Evolutionary conservation across 2,329 filamentous ascomycete genomes (phyloP).

Genomic region (Metarhizium brunneum): DNA sequence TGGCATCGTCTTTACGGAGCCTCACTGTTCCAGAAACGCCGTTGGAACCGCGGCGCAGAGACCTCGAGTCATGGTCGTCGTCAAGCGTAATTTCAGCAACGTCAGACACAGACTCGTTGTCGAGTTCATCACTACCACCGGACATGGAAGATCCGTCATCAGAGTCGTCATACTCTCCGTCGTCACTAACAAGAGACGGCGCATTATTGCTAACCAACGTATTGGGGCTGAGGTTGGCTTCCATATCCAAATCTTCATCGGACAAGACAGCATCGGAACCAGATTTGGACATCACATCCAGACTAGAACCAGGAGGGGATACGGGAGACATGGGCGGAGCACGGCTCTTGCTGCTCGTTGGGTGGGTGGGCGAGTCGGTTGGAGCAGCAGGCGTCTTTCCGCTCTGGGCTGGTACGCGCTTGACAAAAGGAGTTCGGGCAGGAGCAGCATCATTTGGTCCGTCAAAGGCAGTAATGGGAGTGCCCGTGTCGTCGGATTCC

Average conservation of each 20-base stretch:
- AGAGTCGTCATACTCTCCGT: slow-evolving; percentile 68
- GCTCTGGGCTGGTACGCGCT: slow-evolving; percentile 51
- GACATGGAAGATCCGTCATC: slow-evolving; percentile 54
- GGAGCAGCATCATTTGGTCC: slow-evolving; percentile 9
- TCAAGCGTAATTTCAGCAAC: slow-evolving; percentile 54
- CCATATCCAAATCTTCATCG: slow-evolving; percentile 43
- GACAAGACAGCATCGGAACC: slow-evolving; percentile 16
- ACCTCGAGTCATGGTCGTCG: slow-evolving; percentile 40
- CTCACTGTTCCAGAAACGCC: slow-evolving; percentile 35
- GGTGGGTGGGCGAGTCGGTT: slow-evolving; percentile 31
- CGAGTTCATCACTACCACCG: slow-evolving; percentile 45
- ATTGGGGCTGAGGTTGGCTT: slow-evolving; percentile 58
- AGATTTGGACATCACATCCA: slow-evolving; percentile 12
- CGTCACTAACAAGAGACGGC: slow-evolving; percentile 71
- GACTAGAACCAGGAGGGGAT: slow-evolving; percentile 21
- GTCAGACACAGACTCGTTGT: slow-evolving; percentile 50
- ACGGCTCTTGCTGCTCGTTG: slow-evolving; percentile 49
- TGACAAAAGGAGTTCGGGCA: slow-evolving; percentile 31
- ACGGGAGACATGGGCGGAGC: slow-evolving; percentile 29
- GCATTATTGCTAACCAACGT: slow-evolving; percentile 66
- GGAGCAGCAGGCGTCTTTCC: slow-evolving; percentile 39
- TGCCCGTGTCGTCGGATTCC: slow-evolving; percentile 35
- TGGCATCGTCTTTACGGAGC: slow-evolving; percentile 44
- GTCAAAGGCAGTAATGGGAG: slow-evolving; percentile 8
- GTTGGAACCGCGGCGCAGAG: slow-evolving; percentile 34